phyloP scores from a whole-genome alignment of 176 grass and related monocot species.

The Leersia perrieri region DNA sequence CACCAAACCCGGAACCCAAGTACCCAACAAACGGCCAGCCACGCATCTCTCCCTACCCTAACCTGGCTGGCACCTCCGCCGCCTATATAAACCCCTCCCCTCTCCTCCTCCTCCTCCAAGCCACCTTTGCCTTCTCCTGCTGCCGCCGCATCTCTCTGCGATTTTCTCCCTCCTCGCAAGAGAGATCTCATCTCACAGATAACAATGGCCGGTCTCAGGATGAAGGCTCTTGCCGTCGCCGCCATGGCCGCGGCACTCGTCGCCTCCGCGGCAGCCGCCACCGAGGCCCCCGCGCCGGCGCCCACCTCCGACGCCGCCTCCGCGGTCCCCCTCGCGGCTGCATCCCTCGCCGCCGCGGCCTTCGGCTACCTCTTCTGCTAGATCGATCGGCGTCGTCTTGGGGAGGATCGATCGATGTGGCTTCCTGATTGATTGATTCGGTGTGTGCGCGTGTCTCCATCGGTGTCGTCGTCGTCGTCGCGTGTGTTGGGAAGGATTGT shows the following conservation, averaged over 20 bases:
- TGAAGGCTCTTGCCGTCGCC: constrained; percentile 45
- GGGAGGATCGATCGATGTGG: too few species aligned
- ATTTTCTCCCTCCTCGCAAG: too few species aligned
- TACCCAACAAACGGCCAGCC: constrained; percentile 45
- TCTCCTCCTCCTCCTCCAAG: constrained; percentile 7
- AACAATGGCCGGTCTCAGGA: constrained; percentile 47
- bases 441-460: background rate
- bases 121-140: background rate
- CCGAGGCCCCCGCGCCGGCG: constrained; percentile 44
- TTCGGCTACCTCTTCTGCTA: constrained; percentile 63
- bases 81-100: background rate
- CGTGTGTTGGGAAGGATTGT: background rate
- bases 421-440: background rate
- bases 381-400: background rate
- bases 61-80: background rate
- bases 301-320: constrained; percentile 36
- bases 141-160: constrained; percentile 47
- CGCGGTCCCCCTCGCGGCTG: constrained; percentile 39
- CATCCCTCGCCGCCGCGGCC: constrained; percentile 44
- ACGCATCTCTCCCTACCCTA: constrained; percentile 2
- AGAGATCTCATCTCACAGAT: constrained; percentile 27
- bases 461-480: background rate
- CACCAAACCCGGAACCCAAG: constrained; percentile 26
- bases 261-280: constrained; percentile 28
- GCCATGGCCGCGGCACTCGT: constrained; percentile 49